phyloP scores from a whole-genome alignment of 2,329 filamentous ascomycete genomes.

The Fusarium hostae region DNA sequence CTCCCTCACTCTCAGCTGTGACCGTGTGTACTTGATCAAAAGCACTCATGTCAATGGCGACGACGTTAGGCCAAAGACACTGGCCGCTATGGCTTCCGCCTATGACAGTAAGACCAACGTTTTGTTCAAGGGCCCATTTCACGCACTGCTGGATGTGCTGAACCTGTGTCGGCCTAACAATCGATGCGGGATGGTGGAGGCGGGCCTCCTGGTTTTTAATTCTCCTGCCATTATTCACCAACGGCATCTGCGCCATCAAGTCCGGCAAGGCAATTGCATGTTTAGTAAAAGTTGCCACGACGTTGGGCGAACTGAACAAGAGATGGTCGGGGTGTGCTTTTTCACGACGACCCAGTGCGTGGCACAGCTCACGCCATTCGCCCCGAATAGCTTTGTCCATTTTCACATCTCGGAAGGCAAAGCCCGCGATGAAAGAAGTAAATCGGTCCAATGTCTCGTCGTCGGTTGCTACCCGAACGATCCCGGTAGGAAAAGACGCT shows the following conservation, averaged over 20 bases:
- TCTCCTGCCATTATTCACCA: conserved; percentile 37
- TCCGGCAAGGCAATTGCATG: conserved; percentile 57
- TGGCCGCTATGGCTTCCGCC: conserved; percentile 72
- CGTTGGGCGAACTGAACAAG: conserved; percentile 60
- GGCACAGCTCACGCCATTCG: conserved; percentile 64
- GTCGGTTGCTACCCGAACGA: conserved; percentile 56
- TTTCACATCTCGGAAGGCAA: conserved; percentile 48
- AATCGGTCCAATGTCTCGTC: conserved; percentile 61
- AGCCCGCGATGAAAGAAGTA: conserved; percentile 63
- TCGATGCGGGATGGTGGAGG: conserved; percentile 54
- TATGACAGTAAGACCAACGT: conserved; percentile 60
- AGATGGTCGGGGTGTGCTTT: conserved; percentile 53
- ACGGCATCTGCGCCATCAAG: conserved; percentile 56
- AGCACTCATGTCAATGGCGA: conserved; percentile 69
- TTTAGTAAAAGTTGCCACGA: conserved; percentile 63
- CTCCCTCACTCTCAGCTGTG: conserved; percentile 53
- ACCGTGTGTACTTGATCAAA: conserved; percentile 64
- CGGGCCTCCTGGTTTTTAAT: conserved; percentile 66
- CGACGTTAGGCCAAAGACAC: conserved; percentile 63
- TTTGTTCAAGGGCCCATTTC: conserved; percentile 63
- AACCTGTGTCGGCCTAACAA: conserved; percentile 59
- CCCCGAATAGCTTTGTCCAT: conserved; percentile 48
- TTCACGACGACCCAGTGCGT: conserved; percentile 55
- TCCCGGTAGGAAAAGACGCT: conserved; percentile 59
- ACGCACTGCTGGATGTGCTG: conserved; percentile 66